Evolutionary conservation across 306 rosid species (phyloP), one percentile per base, ranked within the genome.

Genomic region (Rosa lucieae): DNA sequence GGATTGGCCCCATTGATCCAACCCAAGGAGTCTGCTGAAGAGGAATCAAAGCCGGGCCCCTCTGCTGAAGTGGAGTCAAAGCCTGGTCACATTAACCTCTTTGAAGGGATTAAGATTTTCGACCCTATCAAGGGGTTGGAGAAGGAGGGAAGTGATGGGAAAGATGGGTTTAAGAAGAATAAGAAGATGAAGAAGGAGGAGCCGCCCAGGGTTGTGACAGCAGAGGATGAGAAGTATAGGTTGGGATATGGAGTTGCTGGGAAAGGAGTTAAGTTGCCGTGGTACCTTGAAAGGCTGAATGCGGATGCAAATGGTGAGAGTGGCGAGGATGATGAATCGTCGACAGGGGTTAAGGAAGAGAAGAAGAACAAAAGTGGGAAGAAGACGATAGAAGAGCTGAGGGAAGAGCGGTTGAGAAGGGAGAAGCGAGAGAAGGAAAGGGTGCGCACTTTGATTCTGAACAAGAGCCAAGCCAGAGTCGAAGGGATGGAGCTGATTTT

Each of bases 221-320:
- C 92, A 1, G 97, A 92, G 78, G 99, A 94, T 83, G 99, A 94
- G 87, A 88, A 89, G 66, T 92, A 92, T 69, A 89, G 92, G 81
- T 86, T 94, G 62, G 99, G 97, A 14, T 94, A 92, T 84, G 95
- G 99, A 49, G 79, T 92, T 69, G 97, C 91, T 1, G 99, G 97
- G 66, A 94, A 92, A 70, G 97, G 97, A 46, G 92, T 89, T 52
- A 85, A 92, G 72, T 49, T 94, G 81, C 99, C 99, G 9, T 94
- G 99, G 99, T 94, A 94, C 88, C 89, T 89, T 52, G 82, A 89
- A 48, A 91, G 82, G 77, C 89, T 21, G 8, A 80, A 59, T 59
- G 87, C 53, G 29, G 56, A 80, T 67, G 84, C 40, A 40, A 72
- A 80, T 63, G 82, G 12, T 37, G 88, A 53, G 44, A 77, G 59